Conservation (phyloP, 1,284 basidiomycete genomes). For the Trametes polyzona region DNA sequence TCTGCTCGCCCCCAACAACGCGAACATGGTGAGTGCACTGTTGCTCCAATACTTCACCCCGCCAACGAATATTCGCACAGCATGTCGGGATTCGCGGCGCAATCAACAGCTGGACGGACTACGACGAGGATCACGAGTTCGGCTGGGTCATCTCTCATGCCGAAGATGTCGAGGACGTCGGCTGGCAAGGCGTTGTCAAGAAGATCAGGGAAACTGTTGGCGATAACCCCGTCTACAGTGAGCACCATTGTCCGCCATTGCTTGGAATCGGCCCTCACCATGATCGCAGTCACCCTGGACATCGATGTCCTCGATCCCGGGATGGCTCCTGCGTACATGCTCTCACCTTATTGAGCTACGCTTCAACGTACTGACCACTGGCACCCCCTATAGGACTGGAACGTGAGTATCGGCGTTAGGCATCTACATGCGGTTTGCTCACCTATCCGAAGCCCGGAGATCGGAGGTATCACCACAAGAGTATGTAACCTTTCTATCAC, state of each 20-base stretch:
- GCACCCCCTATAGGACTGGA: slow-evolving; percentile 42
- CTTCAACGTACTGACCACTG: not conserved
- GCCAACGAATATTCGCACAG: slow-evolving; percentile 18
- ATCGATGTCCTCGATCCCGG: slow-evolving; percentile 43
- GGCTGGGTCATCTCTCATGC: slow-evolving; percentile 41
- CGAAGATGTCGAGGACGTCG: slow-evolving; percentile 40
- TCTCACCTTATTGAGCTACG: not conserved
- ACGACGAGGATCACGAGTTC: slow-evolving; percentile 37
- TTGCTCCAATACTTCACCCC: not conserved
- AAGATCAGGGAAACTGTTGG: slow-evolving; percentile 39
- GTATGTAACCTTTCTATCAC: slow-evolving; percentile 18
- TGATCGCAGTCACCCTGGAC: slow-evolving; percentile 34
- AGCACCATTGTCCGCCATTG: not conserved
- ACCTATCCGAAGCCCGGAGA: slow-evolving; percentile 33
- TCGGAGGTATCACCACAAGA: slow-evolving; percentile 44
- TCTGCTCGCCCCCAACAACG: slow-evolving; percentile 41
- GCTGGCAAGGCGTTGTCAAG: slow-evolving; percentile 39
- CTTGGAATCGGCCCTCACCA: no score
- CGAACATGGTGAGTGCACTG: slow-evolving; percentile 39
- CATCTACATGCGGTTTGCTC: not conserved
- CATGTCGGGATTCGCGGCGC: slow-evolving; percentile 41
- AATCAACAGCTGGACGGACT: slow-evolving; percentile 37
- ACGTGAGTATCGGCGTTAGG: slow-evolving; percentile 29
- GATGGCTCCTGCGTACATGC: slow-evolving; percentile 43
- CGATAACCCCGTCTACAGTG: slow-evolving; percentile 42